phyloP scores from a whole-genome alignment of 371 early-diverging fungal genomes.

The Syncephalastrum contaminatum region DNA sequence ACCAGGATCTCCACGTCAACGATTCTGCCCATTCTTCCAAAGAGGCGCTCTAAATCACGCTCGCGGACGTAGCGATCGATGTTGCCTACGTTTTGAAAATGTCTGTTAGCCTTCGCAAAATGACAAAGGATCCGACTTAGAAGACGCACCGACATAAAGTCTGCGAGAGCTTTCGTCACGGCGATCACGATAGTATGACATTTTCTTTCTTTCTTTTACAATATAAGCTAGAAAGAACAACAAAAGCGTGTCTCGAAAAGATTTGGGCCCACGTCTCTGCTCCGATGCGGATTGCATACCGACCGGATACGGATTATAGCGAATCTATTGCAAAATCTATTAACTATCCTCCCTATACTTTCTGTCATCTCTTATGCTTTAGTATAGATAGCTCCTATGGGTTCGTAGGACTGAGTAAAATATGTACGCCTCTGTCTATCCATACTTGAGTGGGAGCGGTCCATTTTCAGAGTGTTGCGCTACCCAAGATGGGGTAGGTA shows the following conservation, averaged over 20 bases:
- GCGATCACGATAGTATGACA: constrained; percentile 18
- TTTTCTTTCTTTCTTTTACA: not conserved
- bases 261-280: too few relatives aligned
- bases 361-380: too few relatives aligned
- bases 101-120: not conserved
- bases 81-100: constrained; percentile 24
- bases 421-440: too few relatives aligned
- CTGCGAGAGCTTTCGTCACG: constrained; percentile 29
- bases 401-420: too few relatives aligned
- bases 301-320: too few relatives aligned
- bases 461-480: too few relatives aligned
- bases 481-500: too few relatives aligned
- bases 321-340: too few relatives aligned
- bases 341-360: too few relatives aligned
- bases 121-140: not conserved
- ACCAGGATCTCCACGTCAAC: constrained; percentile 14
- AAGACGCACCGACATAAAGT: constrained; percentile 40
- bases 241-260: constrained; percentile 1
- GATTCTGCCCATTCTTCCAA: constrained; percentile 25
- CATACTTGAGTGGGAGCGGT: too few relatives aligned
- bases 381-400: too few relatives aligned
- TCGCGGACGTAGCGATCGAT: constrained; percentile 39
- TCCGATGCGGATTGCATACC: too few relatives aligned
- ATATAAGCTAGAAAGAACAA: not conserved
- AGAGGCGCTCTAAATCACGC: constrained; percentile 37